Evolutionary conservation across 768 basidiomycete species (phyloP), one percentile per base, ranked within the genome.

Genomic region (Naematelia aurantialba): DNA sequence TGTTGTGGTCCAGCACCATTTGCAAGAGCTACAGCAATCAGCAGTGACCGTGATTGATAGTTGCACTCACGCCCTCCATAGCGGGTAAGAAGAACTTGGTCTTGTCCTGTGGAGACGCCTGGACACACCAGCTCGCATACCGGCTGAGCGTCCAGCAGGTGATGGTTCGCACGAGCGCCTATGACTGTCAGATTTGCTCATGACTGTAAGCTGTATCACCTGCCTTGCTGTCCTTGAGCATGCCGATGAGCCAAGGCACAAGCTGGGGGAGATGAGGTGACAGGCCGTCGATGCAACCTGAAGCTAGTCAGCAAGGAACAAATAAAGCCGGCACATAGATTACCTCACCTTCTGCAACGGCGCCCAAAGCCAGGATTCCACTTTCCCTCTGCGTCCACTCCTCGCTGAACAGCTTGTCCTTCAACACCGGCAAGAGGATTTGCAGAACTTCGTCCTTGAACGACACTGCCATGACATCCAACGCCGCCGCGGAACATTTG

Each of bases 111-210:
- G 81, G 25, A 85, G 83, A 73, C 88, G 86, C 69, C 25, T 75
- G 76, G 58, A 80, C 90, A 67, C 89, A 91, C 96, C 96, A 99
- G 72, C 89, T 91, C 29, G 94, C 91, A 78, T 99, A 99, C 52
- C 96, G 87, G 14, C 96, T 94, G n/a, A 99, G 82, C 0, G 94
- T 97, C 96, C 96, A 99, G 76, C 96, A 99, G 14, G 93, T 91
- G 70, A 99, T 99, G 1, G 96, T 97, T 58, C 96, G 87, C 8
- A 99, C 90, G 42, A 98, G 87, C 19, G 96, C 94, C 90, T 94
- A 25, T 11, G 1, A 10, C 34, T 19, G 8, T 34, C 26, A 39
- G 55, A 46, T 14, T 58, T 44, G 25, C 26, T 44, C 17, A 8
- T 13, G 13, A 10, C 8, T 13, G 25, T 17, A n/a, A 4, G 29